These are phyloP conservation scores for Volvox africanus DNA, from an alignment of 139 green algal genomes.

Conservation along the genomic window DNA sequence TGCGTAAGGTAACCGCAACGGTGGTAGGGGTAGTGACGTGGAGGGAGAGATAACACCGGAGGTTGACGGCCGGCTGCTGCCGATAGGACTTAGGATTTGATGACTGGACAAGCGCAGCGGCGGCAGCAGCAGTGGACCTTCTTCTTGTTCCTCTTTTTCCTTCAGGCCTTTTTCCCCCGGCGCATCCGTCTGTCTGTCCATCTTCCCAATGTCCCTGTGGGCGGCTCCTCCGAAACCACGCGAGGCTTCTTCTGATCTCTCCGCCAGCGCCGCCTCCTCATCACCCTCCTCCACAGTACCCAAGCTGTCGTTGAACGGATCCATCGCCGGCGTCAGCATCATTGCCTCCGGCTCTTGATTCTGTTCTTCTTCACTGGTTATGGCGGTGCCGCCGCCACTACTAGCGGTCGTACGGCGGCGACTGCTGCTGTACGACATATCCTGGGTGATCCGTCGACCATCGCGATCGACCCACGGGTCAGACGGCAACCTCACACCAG, in stretches of 20 bases:
- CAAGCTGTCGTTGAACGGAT: not conserved
- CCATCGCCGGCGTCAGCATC: not conserved
- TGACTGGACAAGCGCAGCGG: not conserved
- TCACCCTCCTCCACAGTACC: slow-evolving; percentile 1
- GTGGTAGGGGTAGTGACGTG: not conserved
- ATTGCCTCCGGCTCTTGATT: not conserved
- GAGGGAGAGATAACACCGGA: not conserved
- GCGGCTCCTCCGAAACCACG: not conserved
- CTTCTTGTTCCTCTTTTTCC: not conserved
- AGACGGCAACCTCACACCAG: no score
- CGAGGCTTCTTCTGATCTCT: not conserved
- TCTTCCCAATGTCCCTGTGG: not conserved
- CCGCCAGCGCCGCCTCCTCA: not conserved
- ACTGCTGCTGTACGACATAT: no score
- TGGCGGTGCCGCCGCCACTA: no score
- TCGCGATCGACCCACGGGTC: no score
- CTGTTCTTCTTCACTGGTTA: no score
- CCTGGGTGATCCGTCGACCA: no score
- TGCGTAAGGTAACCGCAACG: not conserved
- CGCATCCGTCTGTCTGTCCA: not conserved
- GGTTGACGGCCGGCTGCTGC: not conserved
- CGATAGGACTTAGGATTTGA: not conserved
- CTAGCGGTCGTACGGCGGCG: no score
- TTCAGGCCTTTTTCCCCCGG: not conserved
- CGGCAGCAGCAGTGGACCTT: not conserved